Conservation (phyloP, 768 basidiomycete genomes). For the Calocybe gangraenosa region DNA sequence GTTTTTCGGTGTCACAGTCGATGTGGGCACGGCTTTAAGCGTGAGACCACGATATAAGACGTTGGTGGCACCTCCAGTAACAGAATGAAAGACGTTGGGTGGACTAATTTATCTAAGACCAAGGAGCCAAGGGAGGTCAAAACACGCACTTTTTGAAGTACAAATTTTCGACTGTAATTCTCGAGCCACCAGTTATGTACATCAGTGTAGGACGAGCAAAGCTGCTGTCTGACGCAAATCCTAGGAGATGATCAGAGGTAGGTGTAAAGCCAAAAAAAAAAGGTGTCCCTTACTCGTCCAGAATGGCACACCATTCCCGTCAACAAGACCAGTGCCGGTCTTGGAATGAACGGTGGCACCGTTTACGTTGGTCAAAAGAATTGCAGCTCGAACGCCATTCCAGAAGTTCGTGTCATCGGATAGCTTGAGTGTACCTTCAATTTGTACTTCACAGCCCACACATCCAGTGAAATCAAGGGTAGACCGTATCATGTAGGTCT, state of each 20-base stretch:
- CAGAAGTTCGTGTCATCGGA: slow-evolving; percentile 23
- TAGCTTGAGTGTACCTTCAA: slow-evolving; percentile 27
- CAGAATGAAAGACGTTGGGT: slow-evolving; percentile 27
- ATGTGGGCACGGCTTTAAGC: slow-evolving; percentile 22
- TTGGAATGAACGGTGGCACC: slow-evolving; percentile 23
- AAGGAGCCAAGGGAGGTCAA: background rate
- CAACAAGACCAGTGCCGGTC: slow-evolving; percentile 25
- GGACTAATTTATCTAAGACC: slow-evolving; percentile 2
- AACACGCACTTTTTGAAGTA: slow-evolving; percentile 23
- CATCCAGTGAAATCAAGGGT: slow-evolving; percentile 26
- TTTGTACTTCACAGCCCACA: slow-evolving; percentile 24
- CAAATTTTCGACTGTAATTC: slow-evolving; percentile 24
- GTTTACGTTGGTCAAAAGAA: slow-evolving; percentile 20
- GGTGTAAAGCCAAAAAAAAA: background rate
- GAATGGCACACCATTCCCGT: slow-evolving; percentile 27
- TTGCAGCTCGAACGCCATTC: slow-evolving; percentile 22
- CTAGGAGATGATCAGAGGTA: slow-evolving; percentile 6
- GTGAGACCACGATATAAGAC: slow-evolving; percentile 21
- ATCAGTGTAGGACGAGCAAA: slow-evolving; percentile 26
- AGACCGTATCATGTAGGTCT: slow-evolving; percentile 21
- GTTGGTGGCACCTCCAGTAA: slow-evolving; percentile 22
- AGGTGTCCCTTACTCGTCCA: slow-evolving; percentile 19
- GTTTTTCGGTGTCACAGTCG: slow-evolving; percentile 23
- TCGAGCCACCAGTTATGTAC: slow-evolving; percentile 23
- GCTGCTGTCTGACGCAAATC: slow-evolving; percentile 23